phyloP scores from a whole-genome alignment of 2,329 filamentous ascomycete genomes.

The Calonectria ilicicola region DNA sequence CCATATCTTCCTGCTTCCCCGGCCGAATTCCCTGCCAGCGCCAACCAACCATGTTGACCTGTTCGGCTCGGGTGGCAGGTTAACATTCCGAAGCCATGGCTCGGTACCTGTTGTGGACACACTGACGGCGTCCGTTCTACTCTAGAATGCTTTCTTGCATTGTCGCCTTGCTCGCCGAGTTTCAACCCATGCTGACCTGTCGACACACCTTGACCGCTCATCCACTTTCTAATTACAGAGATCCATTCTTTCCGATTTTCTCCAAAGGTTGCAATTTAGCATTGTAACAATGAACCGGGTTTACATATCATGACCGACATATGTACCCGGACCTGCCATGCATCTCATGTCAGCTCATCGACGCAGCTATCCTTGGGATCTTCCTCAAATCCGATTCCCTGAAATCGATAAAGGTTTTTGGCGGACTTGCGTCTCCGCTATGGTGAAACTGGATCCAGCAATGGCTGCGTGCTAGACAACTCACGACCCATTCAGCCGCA shows the following conservation, averaged over 20 bases:
- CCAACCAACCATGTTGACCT: constrained; percentile 24
- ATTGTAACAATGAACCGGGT: neutral
- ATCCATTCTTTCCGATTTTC: neutral
- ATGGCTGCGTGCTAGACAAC: neutral
- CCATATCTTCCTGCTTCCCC: constrained; percentile 34
- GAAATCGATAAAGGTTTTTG: neutral
- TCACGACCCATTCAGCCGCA: neutral
- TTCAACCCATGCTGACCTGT: constrained; percentile 24
- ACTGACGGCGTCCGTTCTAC: constrained; percentile 21
- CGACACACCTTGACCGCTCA: constrained; percentile 16
- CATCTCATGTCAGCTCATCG: neutral
- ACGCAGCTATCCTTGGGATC: neutral
- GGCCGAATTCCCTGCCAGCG: constrained; percentile 24
- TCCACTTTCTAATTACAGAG: constrained; percentile 10
- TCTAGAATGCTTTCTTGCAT: constrained; percentile 28
- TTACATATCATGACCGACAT: neutral
- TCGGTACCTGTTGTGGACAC: constrained; percentile 30
- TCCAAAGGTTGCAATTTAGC: neutral
- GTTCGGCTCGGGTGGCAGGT: constrained; percentile 35
- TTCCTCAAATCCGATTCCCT: neutral
- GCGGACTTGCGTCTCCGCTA: neutral
- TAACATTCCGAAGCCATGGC: constrained; percentile 41
- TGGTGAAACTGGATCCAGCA: constrained; percentile 16
- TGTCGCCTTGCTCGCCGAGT: constrained; percentile 25
- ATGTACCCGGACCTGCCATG: neutral